Evolutionary conservation across 257 asterid genomes (phyloP).

Genomic region (Solanum stenotomum): DNA sequence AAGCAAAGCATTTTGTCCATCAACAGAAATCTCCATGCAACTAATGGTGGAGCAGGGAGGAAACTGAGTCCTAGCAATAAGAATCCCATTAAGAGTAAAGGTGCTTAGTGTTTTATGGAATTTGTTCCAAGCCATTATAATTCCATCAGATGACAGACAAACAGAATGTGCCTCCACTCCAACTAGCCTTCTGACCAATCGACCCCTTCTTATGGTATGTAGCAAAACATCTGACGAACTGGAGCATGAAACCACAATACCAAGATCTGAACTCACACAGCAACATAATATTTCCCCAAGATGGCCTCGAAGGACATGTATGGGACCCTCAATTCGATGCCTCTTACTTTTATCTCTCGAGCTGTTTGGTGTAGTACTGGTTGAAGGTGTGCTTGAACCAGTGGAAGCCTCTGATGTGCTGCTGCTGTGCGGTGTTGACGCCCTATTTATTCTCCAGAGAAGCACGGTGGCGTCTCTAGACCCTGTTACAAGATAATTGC

Average conservation of each 20-base stretch:
- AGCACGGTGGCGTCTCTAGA: constrained; percentile 82
- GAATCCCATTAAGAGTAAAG: constrained; percentile 69
- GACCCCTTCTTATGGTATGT: constrained; percentile 83
- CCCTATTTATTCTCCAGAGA: constrained; percentile 77
- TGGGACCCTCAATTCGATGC: constrained; percentile 80
- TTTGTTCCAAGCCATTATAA: constrained; percentile 67
- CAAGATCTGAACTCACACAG: constrained; percentile 83
- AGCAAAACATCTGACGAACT: constrained; percentile 67
- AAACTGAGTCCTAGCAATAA: constrained; percentile 52
- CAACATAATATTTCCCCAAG: constrained; percentile 76
- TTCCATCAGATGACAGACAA: constrained; percentile 81
- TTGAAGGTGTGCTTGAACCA: constrained; percentile 49
- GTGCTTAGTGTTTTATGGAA: constrained; percentile 44
- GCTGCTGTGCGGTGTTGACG: constrained; percentile 37
- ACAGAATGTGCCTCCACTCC: constrained; percentile 77
- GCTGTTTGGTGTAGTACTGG: constrained; percentile 29
- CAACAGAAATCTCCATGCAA: constrained; percentile 86
- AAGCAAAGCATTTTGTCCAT: constrained; percentile 68
- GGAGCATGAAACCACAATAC: constrained; percentile 86
- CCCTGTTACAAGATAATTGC: constrained; percentile 85
- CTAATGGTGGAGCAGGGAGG: constrained; percentile 50
- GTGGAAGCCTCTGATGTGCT: constrained; percentile 46
- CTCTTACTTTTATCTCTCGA: constrained; percentile 35
- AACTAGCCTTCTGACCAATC: constrained; percentile 63
- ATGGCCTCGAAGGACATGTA: constrained; percentile 93